phyloP scores from a whole-genome alignment of 441 rosid genomes.

The Hura crepitans region DNA sequence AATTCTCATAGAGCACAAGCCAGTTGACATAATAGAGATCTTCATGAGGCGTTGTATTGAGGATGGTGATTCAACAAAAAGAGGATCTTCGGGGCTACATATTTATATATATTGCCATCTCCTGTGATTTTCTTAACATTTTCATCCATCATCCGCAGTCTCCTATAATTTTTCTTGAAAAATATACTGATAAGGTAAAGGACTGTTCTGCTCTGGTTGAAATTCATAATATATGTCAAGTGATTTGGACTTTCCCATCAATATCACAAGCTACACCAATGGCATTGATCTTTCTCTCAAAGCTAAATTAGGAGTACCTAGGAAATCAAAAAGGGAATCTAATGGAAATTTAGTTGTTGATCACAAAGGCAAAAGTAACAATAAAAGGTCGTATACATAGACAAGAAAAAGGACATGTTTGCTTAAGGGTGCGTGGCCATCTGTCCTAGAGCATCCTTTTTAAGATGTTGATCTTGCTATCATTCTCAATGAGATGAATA shows the following conservation, averaged over 20 bases:
- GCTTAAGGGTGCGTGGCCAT: constrained; percentile 89
- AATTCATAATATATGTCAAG: constrained; percentile 81
- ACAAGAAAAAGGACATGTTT: constrained; percentile 61
- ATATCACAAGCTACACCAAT: constrained; percentile 54
- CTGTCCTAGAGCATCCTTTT: constrained; percentile 81
- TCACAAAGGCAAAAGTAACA: constrained; percentile 36
- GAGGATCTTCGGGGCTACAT: constrained; percentile 56
- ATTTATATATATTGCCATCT: constrained; percentile 86
- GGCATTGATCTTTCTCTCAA: constrained; percentile 43
- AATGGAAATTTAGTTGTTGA: constrained; percentile 41
- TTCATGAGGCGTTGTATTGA: constrained; percentile 89
- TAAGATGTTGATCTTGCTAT: constrained; percentile 96
- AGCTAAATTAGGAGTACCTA: constrained; percentile 37
- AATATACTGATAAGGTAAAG: constrained; percentile 70
- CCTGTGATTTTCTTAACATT: constrained; percentile 96
- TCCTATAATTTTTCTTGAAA: constrained; percentile 84
- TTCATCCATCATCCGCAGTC: constrained; percentile 84
- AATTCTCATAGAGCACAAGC: constrained; percentile 89
- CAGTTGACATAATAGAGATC: constrained; percentile 75
- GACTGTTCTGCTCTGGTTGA: constrained; percentile 96
- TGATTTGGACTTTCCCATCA: constrained; percentile 84
- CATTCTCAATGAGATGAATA: constrained; percentile 93
- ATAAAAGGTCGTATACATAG: constrained; percentile 50
- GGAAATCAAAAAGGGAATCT: constrained; percentile 32
- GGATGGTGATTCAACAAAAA: constrained; percentile 46